Base-by-base conservation (phyloP, 2,329 filamentous ascomycete genomes). In the Fusarium clavum region DNA sequence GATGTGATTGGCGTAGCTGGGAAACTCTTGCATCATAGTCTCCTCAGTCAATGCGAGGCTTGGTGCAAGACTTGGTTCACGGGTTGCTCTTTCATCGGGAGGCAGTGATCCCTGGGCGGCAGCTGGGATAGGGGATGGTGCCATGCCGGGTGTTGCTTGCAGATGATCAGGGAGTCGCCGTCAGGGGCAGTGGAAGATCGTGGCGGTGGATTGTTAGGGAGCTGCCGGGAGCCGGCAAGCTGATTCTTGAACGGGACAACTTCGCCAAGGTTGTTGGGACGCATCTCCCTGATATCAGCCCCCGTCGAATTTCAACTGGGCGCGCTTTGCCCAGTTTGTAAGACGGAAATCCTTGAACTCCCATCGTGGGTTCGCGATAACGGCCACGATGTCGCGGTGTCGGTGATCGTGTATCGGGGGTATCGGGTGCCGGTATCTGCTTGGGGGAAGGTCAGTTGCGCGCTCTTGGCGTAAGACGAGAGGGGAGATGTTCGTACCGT, bases 51-150 rank as follows among this genome's bases (percentile, higher is more conserved):
- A 38, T n/a, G 10, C 10, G 18, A 38, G 18, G 6, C 34, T 38
- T 38, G 34, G 3, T 38, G 1, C 16, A 10, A 11, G 18, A 10
- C 18, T 38, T 38, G 34, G 18, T 38, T n/a, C 10, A 38, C 10
- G 6, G 34, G 3, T n/a, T 38, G 10, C 5, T 0, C 6, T n/a
- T 38, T 18, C 10, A 12, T 1, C 18, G 10, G 0, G 0, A 12
- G 10, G 10, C 2, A 0, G 6, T 12, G 4, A 38, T 11, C 0
- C 0, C 18, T 12, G 34, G 18, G 10, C 18, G 18, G 34, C 1
- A 38, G 0, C 12, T 1, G 34, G 18, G 2, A 38, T 0, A n/a
- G 18, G 1, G 3, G 34, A 18, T n/a, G 18, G 6, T 38, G 18
- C 10, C 6, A 38, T n/a, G 0, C 0, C 10, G 34, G 18, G 34